Evolutionary conservation across 1,139 yeast species (phyloP), one percentile per base, ranked within the genome.

Genomic region (Pichia sp.): DNA sequence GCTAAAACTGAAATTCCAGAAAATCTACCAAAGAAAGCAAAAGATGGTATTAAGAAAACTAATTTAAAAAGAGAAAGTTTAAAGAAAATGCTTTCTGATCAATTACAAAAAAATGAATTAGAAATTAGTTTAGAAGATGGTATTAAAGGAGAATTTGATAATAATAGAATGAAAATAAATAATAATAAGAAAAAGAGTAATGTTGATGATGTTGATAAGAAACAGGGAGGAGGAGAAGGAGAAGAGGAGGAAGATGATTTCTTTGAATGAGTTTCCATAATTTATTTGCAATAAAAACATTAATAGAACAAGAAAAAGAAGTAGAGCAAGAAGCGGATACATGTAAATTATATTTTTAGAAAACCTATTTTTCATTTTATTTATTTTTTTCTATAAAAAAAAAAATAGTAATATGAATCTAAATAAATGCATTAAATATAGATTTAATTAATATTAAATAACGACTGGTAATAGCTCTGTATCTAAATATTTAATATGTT

Each of bases 61-160:
- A 79, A 78, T 44, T 71, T 71, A 42, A 71, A 70, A 50, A 74
- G 79, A 62, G 65, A 69, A 32, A 73, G 69, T 34, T 76, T 72
- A 56, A 77, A 78, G 59, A 78, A 76, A 57, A 63, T 73, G 42
- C 72, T 83, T 40, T 79, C 75, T 44, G 66, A 69, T 40, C 71
- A 76, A 58, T 63, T 82, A 39, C 75, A 78, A 43, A 72, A 72
- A 1, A 76, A 71, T 7, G 69, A 72, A 11, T 66, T 85, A 45
- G 84, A 86, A 11, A 74, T 83, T 47, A 66, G 79, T 7, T 66
- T 84, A 38, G 80, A 77, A 18, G 86, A 81, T 49, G 79, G 78
- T 18, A 57, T 82, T 49, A 59, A 63, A 46, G 86, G 86, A 37
- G 44, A 37, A 27, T 8, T n/a, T 33, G 29, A 31, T 30, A 40